Evolutionary conservation across 371 early-diverging fungal genomes (phyloP), one percentile per base, ranked within the genome.

Genomic region (Thermomucor indicae-seudaticae): DNA sequence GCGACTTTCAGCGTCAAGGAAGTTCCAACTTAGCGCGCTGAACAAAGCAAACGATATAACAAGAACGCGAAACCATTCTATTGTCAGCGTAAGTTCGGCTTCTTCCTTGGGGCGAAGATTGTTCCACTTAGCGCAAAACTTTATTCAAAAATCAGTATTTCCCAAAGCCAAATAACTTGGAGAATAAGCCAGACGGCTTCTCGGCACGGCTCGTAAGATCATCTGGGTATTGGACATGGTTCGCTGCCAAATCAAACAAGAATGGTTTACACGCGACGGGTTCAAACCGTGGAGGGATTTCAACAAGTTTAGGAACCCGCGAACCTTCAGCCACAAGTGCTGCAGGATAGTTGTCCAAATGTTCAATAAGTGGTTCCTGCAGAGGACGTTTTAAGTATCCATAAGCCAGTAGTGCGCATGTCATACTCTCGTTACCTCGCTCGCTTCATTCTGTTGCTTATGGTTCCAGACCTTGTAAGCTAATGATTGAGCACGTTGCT

Each of bases 181-280:
- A 72, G 19, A 57, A 39, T 14, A 53, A 49, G 10, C 53, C 47
- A 4, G 64, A 42, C 16, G 52, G 40, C 43, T 65, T 72, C 32
- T 49, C 65, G 7, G 58, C 51, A 47, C 67, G 65, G 12, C 55
- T 58, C 14, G 47, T 28, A 12, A 74, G 35, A 17, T 64, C 43
- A 17, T 59, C 45, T 11, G 86, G 84, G 51, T 80, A 91, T 39
- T 87, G 78, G 35, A 92, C 67, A 43, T 79, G 70, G 55, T 84
- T 85, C 53, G 78, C 85, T 3, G 90, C 89, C 38, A 92, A 64
- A 55, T 92, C 92, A 64, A 86, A 90, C 60, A 88, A 88, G 42
- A 92, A 62, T 0, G 92, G 92, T 51, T 91, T 91, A 48, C 75
- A 76, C 2, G 87, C 78, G 32, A 87, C 82, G 10, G 89, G 80